Evolutionary conservation across 73 alveolate genomes (phyloP).

Genomic region (Symbiodinium natans): DNA sequence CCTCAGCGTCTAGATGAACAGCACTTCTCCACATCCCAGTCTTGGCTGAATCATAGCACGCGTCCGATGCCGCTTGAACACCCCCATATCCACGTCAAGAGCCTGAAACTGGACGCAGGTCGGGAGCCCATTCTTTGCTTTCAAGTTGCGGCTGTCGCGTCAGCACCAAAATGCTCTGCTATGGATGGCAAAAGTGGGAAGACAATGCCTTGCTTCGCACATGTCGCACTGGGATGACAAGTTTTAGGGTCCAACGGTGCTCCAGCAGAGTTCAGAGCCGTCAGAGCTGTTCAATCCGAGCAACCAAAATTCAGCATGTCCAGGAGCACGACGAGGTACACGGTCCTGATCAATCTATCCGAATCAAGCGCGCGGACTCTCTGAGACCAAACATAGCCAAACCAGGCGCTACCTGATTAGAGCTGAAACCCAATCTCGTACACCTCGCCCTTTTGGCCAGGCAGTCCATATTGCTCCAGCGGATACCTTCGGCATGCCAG

Average conservation of each 20-base stretch:
- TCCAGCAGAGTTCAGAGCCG: too few species aligned
- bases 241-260: too few species aligned
- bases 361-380: too few species aligned
- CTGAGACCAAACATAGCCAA: too few species aligned
- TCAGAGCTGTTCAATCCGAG: neutral
- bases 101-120: too few species aligned
- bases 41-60: too few species aligned
- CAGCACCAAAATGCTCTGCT: slow-evolving; percentile 49
- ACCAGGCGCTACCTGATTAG: too few species aligned
- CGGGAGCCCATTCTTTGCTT: neutral
- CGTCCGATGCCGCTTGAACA: too few species aligned
- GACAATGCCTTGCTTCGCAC: slow-evolving; percentile 41
- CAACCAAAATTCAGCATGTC: neutral
- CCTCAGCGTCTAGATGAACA: neutral
- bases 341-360: neutral
- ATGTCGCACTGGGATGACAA: too few species aligned
- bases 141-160: slow-evolving; percentile 8
- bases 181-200: slow-evolving; percentile 74
- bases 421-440: too few species aligned
- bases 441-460: neutral
- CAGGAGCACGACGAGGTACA: slow-evolving; percentile 2
- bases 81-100: too few species aligned
- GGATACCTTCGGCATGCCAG: slow-evolving; percentile 73
- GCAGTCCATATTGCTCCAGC: slow-evolving; percentile 69
- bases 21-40: neutral